phyloP scores from a whole-genome alignment of 768 basidiomycete genomes.

The Pisolithus albus region DNA sequence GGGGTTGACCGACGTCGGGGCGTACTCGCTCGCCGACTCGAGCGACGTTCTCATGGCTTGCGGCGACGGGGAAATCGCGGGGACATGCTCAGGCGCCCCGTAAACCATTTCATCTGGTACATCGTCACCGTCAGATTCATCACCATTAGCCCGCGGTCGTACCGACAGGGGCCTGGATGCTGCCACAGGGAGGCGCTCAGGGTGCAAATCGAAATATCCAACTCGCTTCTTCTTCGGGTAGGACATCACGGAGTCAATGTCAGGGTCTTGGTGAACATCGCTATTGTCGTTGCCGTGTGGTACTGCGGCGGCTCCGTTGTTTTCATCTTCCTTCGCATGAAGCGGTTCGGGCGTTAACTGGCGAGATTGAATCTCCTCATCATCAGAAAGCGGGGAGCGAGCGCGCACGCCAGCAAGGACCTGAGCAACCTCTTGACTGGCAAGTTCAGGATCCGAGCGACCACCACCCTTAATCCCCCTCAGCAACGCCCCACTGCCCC shows the following conservation, averaged over 20 bases:
- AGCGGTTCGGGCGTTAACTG: conserved; percentile 14
- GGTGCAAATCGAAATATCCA: conserved; percentile 77
- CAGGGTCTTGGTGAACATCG: conserved; percentile 36
- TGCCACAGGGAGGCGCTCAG: conserved; percentile 49
- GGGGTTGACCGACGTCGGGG: conserved; percentile 21
- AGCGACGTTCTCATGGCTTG: conserved; percentile 26
- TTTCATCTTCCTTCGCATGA: neutral
- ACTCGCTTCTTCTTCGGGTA: conserved; percentile 34
- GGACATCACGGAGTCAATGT: conserved; percentile 38
- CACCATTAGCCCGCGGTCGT: conserved; percentile 23
- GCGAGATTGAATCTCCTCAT: conserved; percentile 29
- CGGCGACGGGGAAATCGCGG: conserved; percentile 10
- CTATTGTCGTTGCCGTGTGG: conserved; percentile 28
- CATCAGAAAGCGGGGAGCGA: conserved; percentile 33
- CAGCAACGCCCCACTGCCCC: conserved; percentile 21
- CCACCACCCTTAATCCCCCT: conserved; percentile 25
- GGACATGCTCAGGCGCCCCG: conserved; percentile 18
- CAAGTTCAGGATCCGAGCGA: conserved; percentile 60
- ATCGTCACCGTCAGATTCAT: conserved; percentile 31
- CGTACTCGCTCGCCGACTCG: conserved; percentile 29
- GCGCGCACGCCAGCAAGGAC: conserved; percentile 54
- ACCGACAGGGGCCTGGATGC: conserved; percentile 9
- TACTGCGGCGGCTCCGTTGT: neutral
- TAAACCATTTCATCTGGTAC: conserved; percentile 29
- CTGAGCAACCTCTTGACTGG: conserved; percentile 65